These are phyloP conservation scores for Leishmania gerbilli DNA, from an alignment of 208 protist genomes.

Conservation along the genomic window DNA sequence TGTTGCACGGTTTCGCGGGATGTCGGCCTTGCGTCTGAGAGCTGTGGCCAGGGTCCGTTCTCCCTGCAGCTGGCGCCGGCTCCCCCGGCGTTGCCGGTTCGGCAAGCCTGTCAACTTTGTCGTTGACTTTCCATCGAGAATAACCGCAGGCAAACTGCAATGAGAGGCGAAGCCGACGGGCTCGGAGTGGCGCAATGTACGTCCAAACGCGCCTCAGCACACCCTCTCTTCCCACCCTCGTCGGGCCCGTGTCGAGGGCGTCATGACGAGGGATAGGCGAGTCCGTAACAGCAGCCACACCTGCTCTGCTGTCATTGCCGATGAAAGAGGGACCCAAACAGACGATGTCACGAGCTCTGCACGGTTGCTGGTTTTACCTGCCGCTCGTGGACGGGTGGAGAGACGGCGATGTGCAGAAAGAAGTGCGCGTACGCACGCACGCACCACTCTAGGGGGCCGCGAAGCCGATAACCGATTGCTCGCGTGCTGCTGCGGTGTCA, in stretches of 20 bases:
- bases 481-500: no score
- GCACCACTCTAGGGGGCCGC: no score
- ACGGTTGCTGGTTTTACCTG: no score
- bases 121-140: background rate
- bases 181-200: background rate
- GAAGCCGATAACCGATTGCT: no score
- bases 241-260: background rate
- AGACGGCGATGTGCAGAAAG: no score
- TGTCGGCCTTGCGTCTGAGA: background rate
- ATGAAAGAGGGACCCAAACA: no score
- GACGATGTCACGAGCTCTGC: no score
- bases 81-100: background rate
- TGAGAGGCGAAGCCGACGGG: background rate
- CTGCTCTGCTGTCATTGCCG: no score
- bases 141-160: background rate
- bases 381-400: no score
- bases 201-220: background rate
- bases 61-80: background rate
- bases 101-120: background rate
- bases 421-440: no score
- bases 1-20: no score
- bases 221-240: background rate
- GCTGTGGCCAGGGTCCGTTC: background rate
- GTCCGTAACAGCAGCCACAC: background rate
- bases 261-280: background rate